phyloP scores from a whole-genome alignment of 108 stramenopile species.

The Stephanodiscus triporus region DNA sequence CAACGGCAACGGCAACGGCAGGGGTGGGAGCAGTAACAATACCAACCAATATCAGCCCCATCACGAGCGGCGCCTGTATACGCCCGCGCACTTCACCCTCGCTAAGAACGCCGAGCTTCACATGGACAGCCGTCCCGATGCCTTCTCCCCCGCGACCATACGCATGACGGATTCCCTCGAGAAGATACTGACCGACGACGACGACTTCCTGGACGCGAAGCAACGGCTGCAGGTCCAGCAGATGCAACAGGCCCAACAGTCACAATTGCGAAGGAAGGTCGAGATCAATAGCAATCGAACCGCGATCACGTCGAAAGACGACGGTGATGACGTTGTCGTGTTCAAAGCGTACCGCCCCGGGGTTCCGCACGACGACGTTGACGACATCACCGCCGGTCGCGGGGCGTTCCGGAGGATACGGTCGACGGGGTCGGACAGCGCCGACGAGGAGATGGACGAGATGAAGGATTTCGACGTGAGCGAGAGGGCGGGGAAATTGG shows the following conservation, averaged over 20 bases:
- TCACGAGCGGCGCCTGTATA: constrained; percentile 35
- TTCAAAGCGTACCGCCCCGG: too few species aligned
- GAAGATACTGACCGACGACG: constrained; percentile 74
- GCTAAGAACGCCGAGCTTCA: constrained; percentile 51
- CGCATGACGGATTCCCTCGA: constrained; percentile 77
- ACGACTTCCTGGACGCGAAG: constrained; percentile 38
- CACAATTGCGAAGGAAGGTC: not conserved
- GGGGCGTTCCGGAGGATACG: constrained; percentile 38
- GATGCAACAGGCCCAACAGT: too few species aligned
- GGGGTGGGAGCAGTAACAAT: not conserved
- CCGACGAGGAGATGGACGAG: constrained; percentile 34
- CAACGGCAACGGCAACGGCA: constrained; percentile 9
- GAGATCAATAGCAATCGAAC: not conserved
- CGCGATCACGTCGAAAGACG: not conserved
- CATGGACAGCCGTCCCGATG: constrained; percentile 40
- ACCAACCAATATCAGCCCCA: not conserved
- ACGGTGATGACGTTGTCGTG: too few species aligned
- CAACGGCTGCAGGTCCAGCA: not conserved
- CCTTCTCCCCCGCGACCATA: constrained; percentile 73
- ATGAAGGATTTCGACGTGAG: constrained; percentile 6
- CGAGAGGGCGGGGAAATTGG: not conserved
- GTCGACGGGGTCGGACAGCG: constrained; percentile 14
- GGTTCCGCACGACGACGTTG: not conserved
- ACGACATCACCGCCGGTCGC: not conserved
- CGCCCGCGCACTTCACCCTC: constrained; percentile 47